phyloP scores from a whole-genome alignment of 2,329 filamentous ascomycete genomes.

The Didymella segeticola region DNA sequence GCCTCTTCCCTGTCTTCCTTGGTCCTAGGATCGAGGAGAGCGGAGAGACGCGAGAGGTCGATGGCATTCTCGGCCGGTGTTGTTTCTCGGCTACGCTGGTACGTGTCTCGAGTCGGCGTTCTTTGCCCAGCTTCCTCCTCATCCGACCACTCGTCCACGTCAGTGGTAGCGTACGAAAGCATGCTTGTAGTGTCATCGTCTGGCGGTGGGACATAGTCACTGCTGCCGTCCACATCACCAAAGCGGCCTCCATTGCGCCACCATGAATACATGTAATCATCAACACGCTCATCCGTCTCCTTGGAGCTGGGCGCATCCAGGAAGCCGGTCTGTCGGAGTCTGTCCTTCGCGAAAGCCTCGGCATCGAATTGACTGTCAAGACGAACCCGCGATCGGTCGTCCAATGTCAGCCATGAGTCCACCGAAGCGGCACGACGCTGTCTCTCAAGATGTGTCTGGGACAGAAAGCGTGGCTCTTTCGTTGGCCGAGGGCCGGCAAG shows the following conservation, averaged over 20 bases:
- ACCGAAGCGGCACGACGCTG: conserved; percentile 14
- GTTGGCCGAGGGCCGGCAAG: conserved; percentile 53
- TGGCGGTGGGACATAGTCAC: conserved; percentile 71
- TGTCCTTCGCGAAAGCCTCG: conserved; percentile 76
- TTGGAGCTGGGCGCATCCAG: conserved; percentile 36
- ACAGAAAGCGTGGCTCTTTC: conserved; percentile 25
- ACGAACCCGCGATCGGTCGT: conserved; percentile 32
- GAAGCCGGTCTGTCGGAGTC: conserved; percentile 54
- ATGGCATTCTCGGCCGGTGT: conserved; percentile 63
- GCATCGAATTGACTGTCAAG: conserved; percentile 67
- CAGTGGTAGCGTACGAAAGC: conserved; percentile 67
- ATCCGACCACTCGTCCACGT: conserved; percentile 50
- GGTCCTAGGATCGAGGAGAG: conserved; percentile 80
- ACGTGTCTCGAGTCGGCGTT: conserved; percentile 76
- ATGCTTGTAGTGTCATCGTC: conserved; percentile 81
- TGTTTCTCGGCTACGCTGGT: conserved; percentile 56
- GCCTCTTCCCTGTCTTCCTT: conserved; percentile 83
- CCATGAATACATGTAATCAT: conserved; percentile 79
- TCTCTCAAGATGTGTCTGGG: conserved; percentile 1
- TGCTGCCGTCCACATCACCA: conserved; percentile 81
- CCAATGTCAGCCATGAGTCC: conserved; percentile 34
- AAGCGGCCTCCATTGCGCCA: conserved; percentile 86
- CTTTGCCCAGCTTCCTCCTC: conserved; percentile 58
- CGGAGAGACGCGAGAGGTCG: conserved; percentile 72
- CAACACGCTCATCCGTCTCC: conserved; percentile 68